These are phyloP conservation scores for Fraxinus angustifolia DNA, from an alignment of 305 asterid species.

Conservation along the genomic window DNA sequence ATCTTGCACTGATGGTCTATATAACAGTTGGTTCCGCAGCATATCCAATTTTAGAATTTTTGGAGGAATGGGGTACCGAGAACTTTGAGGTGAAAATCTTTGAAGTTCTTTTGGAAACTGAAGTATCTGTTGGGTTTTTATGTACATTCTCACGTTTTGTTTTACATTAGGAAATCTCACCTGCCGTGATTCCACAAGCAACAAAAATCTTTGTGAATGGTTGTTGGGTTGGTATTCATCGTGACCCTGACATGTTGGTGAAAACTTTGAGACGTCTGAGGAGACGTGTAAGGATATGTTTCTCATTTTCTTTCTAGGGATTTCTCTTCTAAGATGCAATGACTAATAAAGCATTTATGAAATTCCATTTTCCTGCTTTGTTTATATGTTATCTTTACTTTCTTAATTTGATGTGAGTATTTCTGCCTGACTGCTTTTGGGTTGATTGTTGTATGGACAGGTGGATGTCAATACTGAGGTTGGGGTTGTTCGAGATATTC, in stretches of 20 bases:
- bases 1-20: conserved; percentile 95
- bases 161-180: conserved; percentile 74
- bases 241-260: conserved; percentile 95
- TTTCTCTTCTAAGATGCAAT: not conserved
- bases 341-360: not conserved
- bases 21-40: conserved; percentile 98
- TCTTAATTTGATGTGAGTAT: not conserved
- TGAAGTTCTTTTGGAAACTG: not conserved
- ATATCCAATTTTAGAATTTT: conserved; percentile 87
- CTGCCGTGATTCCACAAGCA: conserved; percentile 93
- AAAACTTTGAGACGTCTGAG: conserved; percentile 83
- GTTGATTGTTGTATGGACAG: conserved; percentile 37
- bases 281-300: conserved; percentile 64
- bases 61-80: conserved; percentile 99
- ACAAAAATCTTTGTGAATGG: conserved; percentile 97
- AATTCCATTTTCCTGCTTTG: not conserved
- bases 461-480: conserved; percentile 97
- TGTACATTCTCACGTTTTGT: conserved; percentile 7
- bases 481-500: conserved; percentile 91
- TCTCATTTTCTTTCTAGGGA: conserved; percentile 15
- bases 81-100: conserved; percentile 73
- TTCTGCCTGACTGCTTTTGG: conserved; percentile 6
- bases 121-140: conserved; percentile 11
- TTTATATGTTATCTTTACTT: not conserved
- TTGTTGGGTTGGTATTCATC: conserved; percentile 96